Percentiles rank a stretch among this genome's conserved stretches.
These are phyloP conservation scores for Neurospora sp. DNA, from an alignment of 495 filamentous ascomycete species.

Conservation along the genomic window DNA sequence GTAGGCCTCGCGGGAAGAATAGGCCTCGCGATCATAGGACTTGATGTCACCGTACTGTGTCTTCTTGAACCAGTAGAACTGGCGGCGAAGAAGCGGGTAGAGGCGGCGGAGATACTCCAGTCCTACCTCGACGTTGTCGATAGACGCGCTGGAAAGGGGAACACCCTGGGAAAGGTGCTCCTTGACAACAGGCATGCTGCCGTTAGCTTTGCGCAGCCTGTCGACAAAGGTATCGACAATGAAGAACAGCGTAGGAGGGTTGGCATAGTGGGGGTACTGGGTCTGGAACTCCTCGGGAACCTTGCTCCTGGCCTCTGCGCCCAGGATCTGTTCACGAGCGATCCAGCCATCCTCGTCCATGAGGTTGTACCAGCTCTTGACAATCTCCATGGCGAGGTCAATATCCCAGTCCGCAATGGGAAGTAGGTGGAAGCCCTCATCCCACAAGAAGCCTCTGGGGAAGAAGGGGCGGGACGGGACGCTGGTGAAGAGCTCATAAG, in stretches of 20 bases:
- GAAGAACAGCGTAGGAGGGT: conserved; percentile 94
- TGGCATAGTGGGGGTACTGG: conserved; percentile 96
- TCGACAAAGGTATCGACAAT: conserved; percentile 74
- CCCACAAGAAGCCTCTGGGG: conserved; percentile 92
- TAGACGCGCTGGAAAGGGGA: conserved; percentile 44
- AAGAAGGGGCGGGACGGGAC: conserved; percentile 95
- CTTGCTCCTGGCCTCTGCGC: conserved; percentile 88
- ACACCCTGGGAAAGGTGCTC: conserved; percentile 26
- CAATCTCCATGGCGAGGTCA: conserved; percentile 81
- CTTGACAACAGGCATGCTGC: conserved; percentile 18
- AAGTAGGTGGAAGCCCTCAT: conserved; percentile 93
- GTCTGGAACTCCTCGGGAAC: conserved; percentile 91
- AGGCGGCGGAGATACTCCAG: conserved; percentile 66
- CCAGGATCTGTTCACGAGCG: conserved; percentile 90
- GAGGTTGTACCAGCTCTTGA: conserved; percentile 89
- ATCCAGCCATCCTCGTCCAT: conserved; percentile 99
- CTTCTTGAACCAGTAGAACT: conserved; percentile 89
- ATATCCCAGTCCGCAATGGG: conserved; percentile 90
- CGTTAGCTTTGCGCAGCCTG: conserved; percentile 46
- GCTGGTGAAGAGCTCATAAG: conserved; percentile 83
- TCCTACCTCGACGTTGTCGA: conserved; percentile 58
- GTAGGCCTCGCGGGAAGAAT: conserved; percentile 81
- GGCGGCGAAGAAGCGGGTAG: conserved; percentile 85
- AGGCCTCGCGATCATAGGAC: conserved; percentile 78
- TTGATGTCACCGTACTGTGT: conserved; percentile 88